Evolutionary conservation across 768 basidiomycete species (phyloP).

Genomic region (Hypholoma fasciculare): DNA sequence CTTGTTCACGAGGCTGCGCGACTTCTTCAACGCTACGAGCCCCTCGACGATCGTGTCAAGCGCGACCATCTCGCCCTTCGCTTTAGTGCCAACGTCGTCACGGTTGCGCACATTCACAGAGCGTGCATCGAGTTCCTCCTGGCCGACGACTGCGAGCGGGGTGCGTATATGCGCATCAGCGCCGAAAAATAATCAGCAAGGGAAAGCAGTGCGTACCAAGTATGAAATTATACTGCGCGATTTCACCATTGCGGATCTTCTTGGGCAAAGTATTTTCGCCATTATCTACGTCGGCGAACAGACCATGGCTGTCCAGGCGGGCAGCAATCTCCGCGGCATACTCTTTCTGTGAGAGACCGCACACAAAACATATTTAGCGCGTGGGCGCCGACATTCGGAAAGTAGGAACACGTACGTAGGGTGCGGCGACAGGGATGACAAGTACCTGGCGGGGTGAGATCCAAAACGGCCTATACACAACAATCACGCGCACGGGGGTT

Average conservation of each 20-base stretch:
- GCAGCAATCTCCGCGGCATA: conserved; percentile 85
- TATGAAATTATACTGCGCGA: conserved; percentile 98
- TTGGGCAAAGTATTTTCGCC: conserved; percentile 91
- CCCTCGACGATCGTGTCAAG: conserved; percentile 72
- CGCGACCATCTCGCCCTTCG: conserved; percentile 71
- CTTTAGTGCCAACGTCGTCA: conserved; percentile 88
- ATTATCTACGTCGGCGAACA: conserved; percentile 93
- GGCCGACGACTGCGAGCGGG: conserved; percentile 76
- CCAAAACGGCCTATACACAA: conserved; percentile 87
- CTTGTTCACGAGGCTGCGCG: conserved; percentile 42
- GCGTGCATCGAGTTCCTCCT: conserved; percentile 81
- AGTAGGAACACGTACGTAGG: conserved; percentile 63
- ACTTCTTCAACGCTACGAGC: conserved; percentile 69
- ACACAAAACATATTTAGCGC: neutral
- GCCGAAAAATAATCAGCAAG: neutral
- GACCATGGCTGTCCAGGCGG: conserved; percentile 62
- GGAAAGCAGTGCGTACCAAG: conserved; percentile 59
- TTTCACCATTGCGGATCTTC: conserved; percentile 97
- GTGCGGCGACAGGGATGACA: conserved; percentile 89
- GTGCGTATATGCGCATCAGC: conserved; percentile 4
- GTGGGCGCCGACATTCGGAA: neutral
- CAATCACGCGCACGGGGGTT: neutral
- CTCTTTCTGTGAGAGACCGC: conserved; percentile 58
- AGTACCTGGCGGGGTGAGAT: conserved; percentile 94
- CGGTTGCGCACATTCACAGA: conserved; percentile 97